Base-by-base conservation (phyloP, 108 stramenopile genomes). In the Pseudonitzschia multistriata region DNA sequence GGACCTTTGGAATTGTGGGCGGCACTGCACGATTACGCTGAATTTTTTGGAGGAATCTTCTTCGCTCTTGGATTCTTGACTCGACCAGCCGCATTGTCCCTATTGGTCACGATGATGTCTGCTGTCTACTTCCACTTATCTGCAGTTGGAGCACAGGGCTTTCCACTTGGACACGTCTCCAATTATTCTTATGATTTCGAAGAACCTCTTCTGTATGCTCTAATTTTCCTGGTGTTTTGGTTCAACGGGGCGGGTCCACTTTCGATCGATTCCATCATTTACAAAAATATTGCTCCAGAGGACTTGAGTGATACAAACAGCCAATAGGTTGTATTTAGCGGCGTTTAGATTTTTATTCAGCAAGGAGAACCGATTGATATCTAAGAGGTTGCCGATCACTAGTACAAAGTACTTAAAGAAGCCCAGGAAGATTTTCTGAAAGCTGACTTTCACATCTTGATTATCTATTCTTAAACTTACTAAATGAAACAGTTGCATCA, bases 181-280 rank as follows among this genome's bases (percentile, higher is more conserved):
- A 82, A 79, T 37, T 82, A 79, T 49, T 75, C 74, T 0, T 82
- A 82, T 37, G 78, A 82, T 49, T 82, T 82, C 61, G 81, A 82
- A 53, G 81, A 82, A 53, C 81, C 81, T 22, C 47, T 73, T 22
- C 31, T 82, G 34, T 82, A 82, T 40, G 31, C 55, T 52, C 68
- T 78, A 0, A 78, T 82, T 42, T 82, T 82, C 53, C 15, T 79
- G 37, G 61, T 79, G 45, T 82, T 78, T 67, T 82, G 78, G 78
- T 82, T 82, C 74, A 82, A 82, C 60, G 81, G 81, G 17, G 68
- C 77, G 24, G 81, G 78, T 53, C 77, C 76, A 29, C 68, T 78
- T 31, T 77, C 76, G 1, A 60, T 81, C 6, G 81, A 81, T 66
- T 67, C 71, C 35, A 74, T 78, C 57, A 78, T 81, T 34, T 81